Percentiles rank a stretch among this genome's conserved stretches.
phyloP scores from a whole-genome alignment of 2,329 filamentous ascomycete genomes.

The Penicillium freii region DNA sequence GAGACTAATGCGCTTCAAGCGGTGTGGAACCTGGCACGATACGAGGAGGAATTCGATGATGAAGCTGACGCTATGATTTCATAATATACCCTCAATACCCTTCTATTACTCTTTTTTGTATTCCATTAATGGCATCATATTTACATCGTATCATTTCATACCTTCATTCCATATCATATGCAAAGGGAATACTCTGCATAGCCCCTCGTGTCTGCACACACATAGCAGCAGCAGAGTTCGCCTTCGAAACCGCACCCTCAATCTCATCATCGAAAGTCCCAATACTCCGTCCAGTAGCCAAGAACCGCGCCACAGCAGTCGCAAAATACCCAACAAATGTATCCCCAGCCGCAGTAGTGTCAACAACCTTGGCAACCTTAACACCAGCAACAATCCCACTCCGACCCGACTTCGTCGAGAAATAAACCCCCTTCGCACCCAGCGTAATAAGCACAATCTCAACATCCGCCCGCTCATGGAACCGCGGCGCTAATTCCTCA shows the following conservation, averaged over 20 bases:
- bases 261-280: slow-evolving; percentile 20
- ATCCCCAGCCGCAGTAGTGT: slow-evolving; percentile 25
- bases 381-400: slow-evolving; percentile 16
- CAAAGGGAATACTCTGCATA: slow-evolving; percentile 25
- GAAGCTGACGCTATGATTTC: slow-evolving; percentile 11
- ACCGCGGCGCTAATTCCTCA: slow-evolving; percentile 16
- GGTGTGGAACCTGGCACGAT: slow-evolving; percentile 22
- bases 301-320: slow-evolving; percentile 17
- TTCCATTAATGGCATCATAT: not conserved
- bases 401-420: slow-evolving; percentile 18
- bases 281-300: slow-evolving; percentile 13
- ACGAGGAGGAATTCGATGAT: slow-evolving; percentile 21
- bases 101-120: not conserved
- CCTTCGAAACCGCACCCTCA: slow-evolving; percentile 15
- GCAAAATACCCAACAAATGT: slow-evolving; percentile 26
- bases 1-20: slow-evolving; percentile 19
- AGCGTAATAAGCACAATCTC: slow-evolving; percentile 24
- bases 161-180: slow-evolving; percentile 19
- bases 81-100: slow-evolving; percentile 5
- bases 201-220: slow-evolving; percentile 21
- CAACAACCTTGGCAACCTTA: slow-evolving; percentile 20
- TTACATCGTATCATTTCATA: not conserved
- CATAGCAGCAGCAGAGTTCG: slow-evolving; percentile 21
- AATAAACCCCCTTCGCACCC: slow-evolving; percentile 25
- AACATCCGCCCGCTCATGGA: slow-evolving; percentile 19